Evolutionary conservation across 2,329 filamentous ascomycete species (phyloP).

Genomic region (Ophiognomonia clavigignenti-juglandacearum): DNA sequence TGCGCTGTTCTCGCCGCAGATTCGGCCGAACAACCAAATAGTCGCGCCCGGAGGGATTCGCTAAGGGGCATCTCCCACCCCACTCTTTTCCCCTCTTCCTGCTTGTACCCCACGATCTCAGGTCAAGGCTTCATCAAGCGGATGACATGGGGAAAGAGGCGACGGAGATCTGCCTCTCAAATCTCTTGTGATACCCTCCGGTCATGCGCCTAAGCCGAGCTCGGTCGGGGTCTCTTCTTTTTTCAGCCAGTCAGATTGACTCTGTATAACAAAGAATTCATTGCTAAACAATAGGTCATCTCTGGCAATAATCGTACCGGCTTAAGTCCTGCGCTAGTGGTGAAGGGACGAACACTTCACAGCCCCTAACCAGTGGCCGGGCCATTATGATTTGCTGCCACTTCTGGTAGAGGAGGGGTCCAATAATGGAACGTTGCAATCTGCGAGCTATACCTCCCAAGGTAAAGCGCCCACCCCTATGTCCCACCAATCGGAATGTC

Average conservation of each 20-base stretch:
- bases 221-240: no score
- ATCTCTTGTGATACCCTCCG: background rate
- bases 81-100: background rate
- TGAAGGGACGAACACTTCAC: constrained; percentile 3
- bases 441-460: constrained; percentile 9
- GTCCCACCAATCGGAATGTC: constrained; percentile 12
- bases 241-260: no score
- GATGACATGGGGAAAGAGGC: no score
- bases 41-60: background rate
- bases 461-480: constrained; percentile 2
- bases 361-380: no score
- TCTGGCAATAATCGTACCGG: no score
- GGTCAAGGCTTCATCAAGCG: background rate
- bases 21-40: background rate
- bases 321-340: no score
- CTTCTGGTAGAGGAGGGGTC: constrained; percentile 10
- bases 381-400: constrained; percentile 7
- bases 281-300: no score
- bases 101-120: background rate
- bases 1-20: background rate
- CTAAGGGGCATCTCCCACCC: no score
- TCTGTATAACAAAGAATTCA: no score
- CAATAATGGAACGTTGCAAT: constrained; percentile 16
- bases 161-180: no score
- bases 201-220: no score